Conservation (phyloP, 768 basidiomycete species). For the Psilocybe tampanensis region DNA sequence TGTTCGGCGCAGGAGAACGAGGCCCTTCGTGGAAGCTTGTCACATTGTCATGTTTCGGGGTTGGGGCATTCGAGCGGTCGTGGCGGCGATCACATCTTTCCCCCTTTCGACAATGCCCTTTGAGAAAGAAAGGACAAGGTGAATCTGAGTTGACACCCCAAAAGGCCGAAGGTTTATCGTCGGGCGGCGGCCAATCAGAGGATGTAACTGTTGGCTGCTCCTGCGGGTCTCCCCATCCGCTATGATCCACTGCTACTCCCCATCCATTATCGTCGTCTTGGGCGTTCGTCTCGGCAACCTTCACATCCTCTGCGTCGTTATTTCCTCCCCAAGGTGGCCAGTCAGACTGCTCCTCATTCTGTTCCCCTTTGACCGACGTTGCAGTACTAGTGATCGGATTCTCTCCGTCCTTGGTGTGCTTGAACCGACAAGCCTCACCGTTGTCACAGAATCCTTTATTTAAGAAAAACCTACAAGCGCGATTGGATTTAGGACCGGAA, state of each 20-base stretch:
- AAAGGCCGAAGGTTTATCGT: neutral
- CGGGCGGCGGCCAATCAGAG: neutral
- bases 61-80: neutral
- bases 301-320: neutral
- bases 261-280: neutral
- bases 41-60: neutral
- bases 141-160: neutral
- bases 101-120: constrained; percentile 9
- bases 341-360: constrained; percentile 13
- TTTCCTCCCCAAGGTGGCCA: constrained; percentile 12
- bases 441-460: constrained; percentile 20
- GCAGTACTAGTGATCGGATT: constrained; percentile 12
- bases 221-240: constrained; percentile 13
- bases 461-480: constrained; percentile 24
- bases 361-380: neutral
- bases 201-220: neutral
- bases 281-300: neutral
- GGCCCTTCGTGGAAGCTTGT: neutral
- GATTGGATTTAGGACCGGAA: constrained; percentile 19
- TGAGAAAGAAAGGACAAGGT: constrained; percentile 3
- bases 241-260: constrained; percentile 2
- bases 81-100: constrained; percentile 5
- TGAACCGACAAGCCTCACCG: constrained; percentile 25
- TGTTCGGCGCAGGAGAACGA: neutral
- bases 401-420: constrained; percentile 15